These are phyloP conservation scores for Scorias spongiosa DNA, from an alignment of 2,329 filamentous ascomycete genomes.

Conservation along the genomic window DNA sequence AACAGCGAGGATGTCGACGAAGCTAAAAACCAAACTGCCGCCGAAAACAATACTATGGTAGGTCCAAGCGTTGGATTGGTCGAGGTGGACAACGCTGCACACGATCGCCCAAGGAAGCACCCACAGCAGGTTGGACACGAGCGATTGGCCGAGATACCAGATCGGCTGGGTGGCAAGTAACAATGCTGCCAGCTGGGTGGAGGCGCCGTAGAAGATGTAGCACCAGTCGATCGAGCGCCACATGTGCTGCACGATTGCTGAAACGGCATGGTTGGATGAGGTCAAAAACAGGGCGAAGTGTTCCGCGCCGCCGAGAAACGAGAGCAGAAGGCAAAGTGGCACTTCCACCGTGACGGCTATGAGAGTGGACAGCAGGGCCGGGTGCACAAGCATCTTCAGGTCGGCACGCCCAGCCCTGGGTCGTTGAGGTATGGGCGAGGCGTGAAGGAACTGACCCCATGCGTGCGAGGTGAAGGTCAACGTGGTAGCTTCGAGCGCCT, in stretches of 20 bases:
- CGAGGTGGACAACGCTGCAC: conserved; percentile 35
- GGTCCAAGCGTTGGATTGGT: conserved; percentile 44
- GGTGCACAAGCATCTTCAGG: conserved; percentile 28
- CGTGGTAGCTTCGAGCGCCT: conserved; percentile 49
- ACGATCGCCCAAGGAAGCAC: conserved; percentile 58
- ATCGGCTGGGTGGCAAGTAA: conserved; percentile 47
- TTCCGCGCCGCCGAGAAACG: conserved; percentile 36
- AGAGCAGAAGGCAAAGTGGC: conserved; percentile 47
- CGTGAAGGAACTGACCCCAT: conserved; percentile 35
- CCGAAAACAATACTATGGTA: conserved; percentile 55
- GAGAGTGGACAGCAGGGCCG: conserved; percentile 37
- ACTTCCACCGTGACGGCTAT: conserved; percentile 46
- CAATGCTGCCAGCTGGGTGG: conserved; percentile 49
- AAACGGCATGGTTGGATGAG: conserved; percentile 36
- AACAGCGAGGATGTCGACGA: conserved; percentile 39
- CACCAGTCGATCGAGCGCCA: conserved; percentile 44
- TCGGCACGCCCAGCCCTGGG: conserved; percentile 5
- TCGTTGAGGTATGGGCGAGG: conserved; percentile 1
- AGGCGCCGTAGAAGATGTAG: conserved; percentile 53
- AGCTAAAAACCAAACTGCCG: conserved; percentile 52
- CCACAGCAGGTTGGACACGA: conserved; percentile 51
- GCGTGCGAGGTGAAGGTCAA: conserved; percentile 50
- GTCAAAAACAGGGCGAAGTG: conserved; percentile 50
- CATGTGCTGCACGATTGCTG: conserved; percentile 49
- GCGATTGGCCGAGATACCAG: conserved; percentile 54